Percentiles rank a stretch among this genome's conserved stretches.
phyloP scores from a whole-genome alignment of 768 basidiomycete species.

The Naganishia kalamii region DNA sequence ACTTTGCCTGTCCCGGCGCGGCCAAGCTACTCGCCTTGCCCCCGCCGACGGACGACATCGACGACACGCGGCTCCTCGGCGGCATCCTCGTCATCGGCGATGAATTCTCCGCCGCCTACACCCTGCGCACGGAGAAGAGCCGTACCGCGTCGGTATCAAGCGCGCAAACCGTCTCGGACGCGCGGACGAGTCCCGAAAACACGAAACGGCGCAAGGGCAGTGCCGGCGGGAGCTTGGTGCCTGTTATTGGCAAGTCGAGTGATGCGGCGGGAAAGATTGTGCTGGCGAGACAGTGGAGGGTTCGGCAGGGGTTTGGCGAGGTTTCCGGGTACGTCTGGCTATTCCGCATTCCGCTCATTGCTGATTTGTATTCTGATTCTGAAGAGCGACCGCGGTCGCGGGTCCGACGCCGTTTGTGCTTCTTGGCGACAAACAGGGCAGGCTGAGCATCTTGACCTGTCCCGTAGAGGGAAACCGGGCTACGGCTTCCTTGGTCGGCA shows the following conservation, averaged over 20 bases:
- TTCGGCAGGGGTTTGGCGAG: conserved; percentile 44
- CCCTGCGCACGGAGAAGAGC: conserved; percentile 28
- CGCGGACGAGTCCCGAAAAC: conserved; percentile 11
- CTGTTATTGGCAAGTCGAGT: conserved; percentile 12
- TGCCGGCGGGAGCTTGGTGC: conserved; percentile 34
- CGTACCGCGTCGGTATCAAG: conserved; percentile 27
- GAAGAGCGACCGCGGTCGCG: not conserved
- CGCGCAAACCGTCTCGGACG: not conserved
- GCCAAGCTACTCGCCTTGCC: conserved; percentile 33
- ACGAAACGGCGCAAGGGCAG: conserved; percentile 33
- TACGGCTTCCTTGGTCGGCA: conserved; percentile 25
- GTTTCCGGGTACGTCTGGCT: conserved; percentile 33
- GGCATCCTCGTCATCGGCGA: conserved; percentile 40
- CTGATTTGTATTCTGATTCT: not conserved
- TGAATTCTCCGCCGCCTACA: conserved; percentile 37
- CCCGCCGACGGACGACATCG: not conserved
- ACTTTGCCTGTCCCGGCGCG: conserved; percentile 41
- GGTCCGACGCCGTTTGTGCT: conserved; percentile 23
- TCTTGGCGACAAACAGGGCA: conserved; percentile 40
- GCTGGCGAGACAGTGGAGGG: conserved; percentile 36
- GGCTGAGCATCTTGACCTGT: conserved; percentile 10
- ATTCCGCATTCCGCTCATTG: not conserved
- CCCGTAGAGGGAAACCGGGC: not conserved
- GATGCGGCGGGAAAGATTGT: conserved; percentile 24
- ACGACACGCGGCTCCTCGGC: not conserved